Conservation (phyloP, 2,329 filamentous ascomycete species). For the Exutisphaerella laricina region DNA sequence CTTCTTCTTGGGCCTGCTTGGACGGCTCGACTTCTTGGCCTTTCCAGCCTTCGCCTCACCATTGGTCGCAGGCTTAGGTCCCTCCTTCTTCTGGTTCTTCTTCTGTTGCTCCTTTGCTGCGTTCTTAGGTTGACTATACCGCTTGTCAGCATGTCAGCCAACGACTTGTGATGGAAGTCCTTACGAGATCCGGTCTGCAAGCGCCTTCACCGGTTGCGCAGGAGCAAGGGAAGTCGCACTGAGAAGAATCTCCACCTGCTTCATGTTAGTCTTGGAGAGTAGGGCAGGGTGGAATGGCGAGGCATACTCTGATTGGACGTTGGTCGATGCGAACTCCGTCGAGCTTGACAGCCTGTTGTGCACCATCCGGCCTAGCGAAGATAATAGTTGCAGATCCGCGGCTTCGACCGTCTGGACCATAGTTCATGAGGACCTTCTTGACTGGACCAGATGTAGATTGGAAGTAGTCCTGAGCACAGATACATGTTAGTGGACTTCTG, state of each 20-base stretch:
- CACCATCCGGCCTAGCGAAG: conserved; percentile 75
- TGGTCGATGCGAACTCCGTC: conserved; percentile 89
- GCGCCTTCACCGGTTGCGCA: conserved; percentile 62
- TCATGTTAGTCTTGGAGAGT: conserved; percentile 5
- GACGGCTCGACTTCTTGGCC: conserved; percentile 54
- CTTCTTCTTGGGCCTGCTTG: conserved; percentile 70
- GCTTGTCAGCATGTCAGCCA: no score
- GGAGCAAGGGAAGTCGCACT: conserved; percentile 58
- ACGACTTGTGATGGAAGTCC: conserved; percentile 33
- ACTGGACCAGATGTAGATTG: conserved; percentile 78
- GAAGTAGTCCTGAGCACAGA: conserved; percentile 85
- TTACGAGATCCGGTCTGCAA: conserved; percentile 79
- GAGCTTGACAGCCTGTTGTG: conserved; percentile 76
- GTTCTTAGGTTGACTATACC: conserved; percentile 30
- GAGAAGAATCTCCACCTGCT: conserved; percentile 85
- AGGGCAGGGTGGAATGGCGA: no score
- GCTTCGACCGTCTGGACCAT: conserved; percentile 86
- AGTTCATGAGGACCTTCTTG: conserved; percentile 85
- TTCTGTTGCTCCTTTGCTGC: conserved; percentile 28
- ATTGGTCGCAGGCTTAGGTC: conserved; percentile 50
- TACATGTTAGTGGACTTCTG: conserved; percentile 55
- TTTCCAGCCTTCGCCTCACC: conserved; percentile 45
- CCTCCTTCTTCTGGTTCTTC: conserved; percentile 19
- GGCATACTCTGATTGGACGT: conserved; percentile 81
- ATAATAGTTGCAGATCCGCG: conserved; percentile 87